Evolutionary conservation across 306 rosid genomes (phyloP), one percentile per base, ranked within the genome.

Genomic region (Urtica urens): DNA sequence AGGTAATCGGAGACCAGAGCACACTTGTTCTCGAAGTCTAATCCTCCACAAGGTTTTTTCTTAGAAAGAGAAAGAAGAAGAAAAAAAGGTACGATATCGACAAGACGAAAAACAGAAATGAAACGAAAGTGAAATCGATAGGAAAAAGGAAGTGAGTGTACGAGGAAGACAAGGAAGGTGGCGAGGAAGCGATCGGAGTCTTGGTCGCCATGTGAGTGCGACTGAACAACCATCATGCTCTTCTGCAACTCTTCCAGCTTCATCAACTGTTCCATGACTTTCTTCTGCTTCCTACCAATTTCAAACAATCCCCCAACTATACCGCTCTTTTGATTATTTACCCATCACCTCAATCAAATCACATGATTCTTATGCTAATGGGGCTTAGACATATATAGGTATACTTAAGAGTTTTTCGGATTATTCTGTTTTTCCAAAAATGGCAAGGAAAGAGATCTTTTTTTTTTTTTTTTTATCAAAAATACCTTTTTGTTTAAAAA

Each of bases 31-130:
- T 51, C 58, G 50, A 69, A 55, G 58, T 41, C 75, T 35, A 87
- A 79, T 21, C 65, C 75, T 46, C 86, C 86, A 61, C 80, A 72
- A 4, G 90, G 96, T 76, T 83, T 68, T 17, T 65, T 52, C 93
- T 78, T 67, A 26, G 38, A 28, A 35, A 13, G 2, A 46, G 3
- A 35, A 7, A 48, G 10, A 13, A 7, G 31, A 46, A 17, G 23
- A 12, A 11, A 14, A 7, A 2, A 13, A 22, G 19, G 34, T 9
- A 3, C 4, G 11, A 50, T 7, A 2, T 29, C 1, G 39, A 4
- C 2, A 18, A 37, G 39, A 38, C n/a, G 24, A 12, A 1, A 13
- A 38, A 2, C 46, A 53, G 17, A 15, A 12, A 38, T 12, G 17
- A 6, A 5, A 18, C 2, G 49, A 30, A 19, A 7, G 18, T 11